Conservation (phyloP, 2,329 filamentous ascomycete genomes). For the Epichloe scottii region DNA sequence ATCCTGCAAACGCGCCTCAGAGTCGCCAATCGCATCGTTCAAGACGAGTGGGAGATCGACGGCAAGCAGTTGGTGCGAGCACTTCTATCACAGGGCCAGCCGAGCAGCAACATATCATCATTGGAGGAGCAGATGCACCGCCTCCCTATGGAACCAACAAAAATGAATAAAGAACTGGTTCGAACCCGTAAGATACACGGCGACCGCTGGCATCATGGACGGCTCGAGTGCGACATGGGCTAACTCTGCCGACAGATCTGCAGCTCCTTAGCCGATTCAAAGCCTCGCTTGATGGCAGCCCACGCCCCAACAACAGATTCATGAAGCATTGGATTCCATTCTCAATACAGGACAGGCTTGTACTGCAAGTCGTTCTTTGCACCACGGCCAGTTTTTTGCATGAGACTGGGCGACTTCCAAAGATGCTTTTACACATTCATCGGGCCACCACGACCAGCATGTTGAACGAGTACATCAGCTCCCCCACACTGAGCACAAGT, state of each 20-base stretch:
- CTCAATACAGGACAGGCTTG: conserved; percentile 35
- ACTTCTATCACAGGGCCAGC: conserved; percentile 10
- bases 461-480: conserved; percentile 34
- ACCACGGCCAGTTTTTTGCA: conserved; percentile 38
- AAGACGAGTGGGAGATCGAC: conserved; percentile 20
- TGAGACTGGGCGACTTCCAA: conserved; percentile 34
- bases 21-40: conserved; percentile 16
- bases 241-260: conserved; percentile 23
- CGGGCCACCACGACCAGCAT: conserved; percentile 31
- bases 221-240: too few species aligned
- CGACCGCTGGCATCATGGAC: too few species aligned
- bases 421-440: conserved; percentile 28
- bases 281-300: conserved; percentile 35
- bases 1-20: conserved; percentile 19
- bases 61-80: conserved; percentile 14
- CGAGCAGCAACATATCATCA: conserved; percentile 13
- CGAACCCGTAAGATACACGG: conserved; percentile 25
- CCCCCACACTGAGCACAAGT: conserved; percentile 22
- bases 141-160: conserved; percentile 29
- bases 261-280: conserved; percentile 38
- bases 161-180: conserved; percentile 34
- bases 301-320: conserved; percentile 30
- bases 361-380: conserved; percentile 36
- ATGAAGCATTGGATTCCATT: conserved; percentile 35
- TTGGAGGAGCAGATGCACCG: conserved; percentile 25